phyloP scores from a whole-genome alignment of 139 green algal genomes.

The Ettlia oleoabundans region DNA sequence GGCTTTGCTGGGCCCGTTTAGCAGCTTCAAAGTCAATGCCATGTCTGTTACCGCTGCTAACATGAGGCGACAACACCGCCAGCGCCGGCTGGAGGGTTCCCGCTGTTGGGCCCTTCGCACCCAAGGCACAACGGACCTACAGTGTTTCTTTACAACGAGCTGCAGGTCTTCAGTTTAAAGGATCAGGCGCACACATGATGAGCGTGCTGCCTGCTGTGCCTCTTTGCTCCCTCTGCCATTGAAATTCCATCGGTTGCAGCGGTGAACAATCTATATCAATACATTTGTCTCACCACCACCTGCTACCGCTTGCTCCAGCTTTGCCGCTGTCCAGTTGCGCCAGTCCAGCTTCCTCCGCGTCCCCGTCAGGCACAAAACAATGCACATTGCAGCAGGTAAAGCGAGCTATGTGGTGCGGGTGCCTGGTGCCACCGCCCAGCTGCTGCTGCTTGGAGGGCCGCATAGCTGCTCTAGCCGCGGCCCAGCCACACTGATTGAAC shows the following conservation, averaged over 20 bases:
- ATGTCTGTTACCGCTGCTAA: neutral
- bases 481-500: neutral
- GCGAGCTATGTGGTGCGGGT: neutral
- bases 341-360: neutral
- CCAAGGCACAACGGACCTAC: too few species aligned
- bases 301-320: neutral
- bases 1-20: constrained; percentile 26
- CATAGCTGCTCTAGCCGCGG: neutral
- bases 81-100: neutral
- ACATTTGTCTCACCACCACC: neutral
- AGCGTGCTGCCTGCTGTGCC: too few species aligned
- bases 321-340: neutral
- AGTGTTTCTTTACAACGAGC: too few species aligned
- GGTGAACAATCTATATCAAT: too few species aligned
- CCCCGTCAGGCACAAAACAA: neutral
- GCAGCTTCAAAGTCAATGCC: constrained; percentile 15
- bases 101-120: neutral
- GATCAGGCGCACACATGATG: too few species aligned
- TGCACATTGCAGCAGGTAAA: constrained; percentile 23
- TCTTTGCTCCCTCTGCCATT: too few species aligned
- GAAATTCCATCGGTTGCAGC: too few species aligned
- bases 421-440: neutral
- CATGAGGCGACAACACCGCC: neutral
- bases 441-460: neutral
- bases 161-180: too few species aligned